phyloP scores from a whole-genome alignment of 495 filamentous ascomycete genomes.

The Beverwykella pulmonaria region DNA sequence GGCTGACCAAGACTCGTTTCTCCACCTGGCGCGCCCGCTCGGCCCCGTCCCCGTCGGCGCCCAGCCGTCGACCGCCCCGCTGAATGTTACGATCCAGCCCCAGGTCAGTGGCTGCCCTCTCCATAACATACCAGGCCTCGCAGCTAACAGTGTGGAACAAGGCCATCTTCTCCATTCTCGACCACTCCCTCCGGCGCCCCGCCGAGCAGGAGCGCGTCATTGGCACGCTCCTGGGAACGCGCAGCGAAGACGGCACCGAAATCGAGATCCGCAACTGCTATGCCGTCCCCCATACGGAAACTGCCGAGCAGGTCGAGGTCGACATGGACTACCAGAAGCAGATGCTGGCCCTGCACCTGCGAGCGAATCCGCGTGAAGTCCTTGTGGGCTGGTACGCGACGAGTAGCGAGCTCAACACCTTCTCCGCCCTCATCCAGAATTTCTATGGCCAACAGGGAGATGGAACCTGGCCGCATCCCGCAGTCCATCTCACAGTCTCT shows the following conservation, averaged over 20 bases:
- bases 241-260: conserved; percentile 94
- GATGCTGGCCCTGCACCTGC: conserved; percentile 91
- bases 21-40: conserved; percentile 91
- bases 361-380: conserved; percentile 90
- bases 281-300: conserved; percentile 96
- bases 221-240: conserved; percentile 87
- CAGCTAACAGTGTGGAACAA: conserved; percentile 42
- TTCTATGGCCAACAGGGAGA: conserved; percentile 97
- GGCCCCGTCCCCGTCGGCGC: conserved; percentile 76
- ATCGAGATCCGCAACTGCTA: conserved; percentile 94
- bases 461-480: conserved; percentile 93
- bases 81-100: conserved; percentile 91
- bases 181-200: conserved; percentile 90
- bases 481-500: conserved; percentile 91
- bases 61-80: conserved; percentile 80
- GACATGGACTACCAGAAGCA: conserved; percentile 99
- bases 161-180: conserved; percentile 95
- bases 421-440: conserved; percentile 97
- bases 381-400: conserved; percentile 99
- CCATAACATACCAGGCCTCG: neutral
- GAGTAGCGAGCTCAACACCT: conserved; percentile 91
- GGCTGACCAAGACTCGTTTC: conserved; percentile 81
- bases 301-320: conserved; percentile 96
- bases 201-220: conserved; percentile 92
- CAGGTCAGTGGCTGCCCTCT: conserved; percentile 63